Base-by-base conservation (phyloP, 2,329 filamentous ascomycete genomes). In the Diaporthe citriasiana region DNA sequence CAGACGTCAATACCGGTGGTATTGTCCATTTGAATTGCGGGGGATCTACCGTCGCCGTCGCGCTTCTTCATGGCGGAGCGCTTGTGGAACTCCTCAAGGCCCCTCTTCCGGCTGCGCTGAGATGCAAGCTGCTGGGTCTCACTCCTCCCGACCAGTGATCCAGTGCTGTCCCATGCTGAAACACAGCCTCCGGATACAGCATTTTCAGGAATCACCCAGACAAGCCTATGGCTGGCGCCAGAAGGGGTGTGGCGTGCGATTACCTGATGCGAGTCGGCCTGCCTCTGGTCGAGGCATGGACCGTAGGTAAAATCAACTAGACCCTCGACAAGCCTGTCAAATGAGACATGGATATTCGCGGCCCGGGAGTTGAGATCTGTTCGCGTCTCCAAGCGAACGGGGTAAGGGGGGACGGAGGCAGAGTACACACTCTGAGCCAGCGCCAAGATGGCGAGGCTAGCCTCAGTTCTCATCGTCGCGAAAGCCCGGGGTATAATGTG, bases 21-120 rank as follows among this genome's bases (percentile, higher is more conserved):
- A 68, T 89, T 87, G 71, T 86, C 86, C 83, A 92, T 87, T 25
- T 85, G 74, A 47, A 87, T 84, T 57, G 55, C 45, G 9, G 22
- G 25, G 15, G 68, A 40, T 10, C 27, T 42, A 65, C 79, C 78
- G 57, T 77, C 76, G 42, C 76, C 60, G 55, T 76, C 76, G 3
- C 78, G 74, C 53, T 80, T 80, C 77, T 74, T 76, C 70, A 65
- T 74, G 55, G 57, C 40, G 3, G 40, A 74, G 27, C 70, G 66
- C 22, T 70, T 63, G 13, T 63, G 71, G 38, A 60, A 63, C 33
- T 73, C 65, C 65, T 70, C 51, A 22, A 77, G 76, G 13, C 80
- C 72, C 25, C 76, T 77, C 74, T 80, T 79, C 70, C 75, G 80
- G 50, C 75, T 79, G 42, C 77, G 76, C 22, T 65, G 75, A 55